Base-by-base conservation (phyloP, 169 alveolate genomes). In the Ichthyophthirius multifiliis region DNA sequence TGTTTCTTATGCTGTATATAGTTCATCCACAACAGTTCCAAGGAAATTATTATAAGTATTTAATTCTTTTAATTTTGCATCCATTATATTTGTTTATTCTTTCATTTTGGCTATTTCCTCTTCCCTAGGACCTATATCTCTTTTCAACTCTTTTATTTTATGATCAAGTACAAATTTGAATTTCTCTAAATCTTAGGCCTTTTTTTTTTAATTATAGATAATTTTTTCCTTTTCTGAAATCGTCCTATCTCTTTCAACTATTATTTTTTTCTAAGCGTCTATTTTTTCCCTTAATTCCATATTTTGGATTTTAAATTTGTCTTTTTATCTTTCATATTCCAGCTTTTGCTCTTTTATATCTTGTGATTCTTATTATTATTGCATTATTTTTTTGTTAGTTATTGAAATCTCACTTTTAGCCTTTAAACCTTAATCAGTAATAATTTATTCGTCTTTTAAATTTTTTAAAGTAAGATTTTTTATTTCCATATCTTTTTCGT, bases 51-150 rank as follows among this genome's bases (percentile, higher is more conserved):
- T 94, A 74, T 92, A 93, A 62, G 93, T 83, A 79, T 95, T 94
- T 75, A 93, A 93, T 37, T 93, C 97, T 76, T 94, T 94, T 41
- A 96, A 88, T 83, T 96, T 96, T 71, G 86, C 73, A 41, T 94
- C 96, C 97, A 95, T 92, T 47, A 87, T 94, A 75, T 86, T 89
- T 9, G 96, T 96, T 77, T 94, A 89, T 64, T 89, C 89, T 81
- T 94, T 94, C 93, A 94, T 90, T 48, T 81, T 93, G 15, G 84
- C 76, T 23, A 96, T 96, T 80, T 93, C 97, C 48, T 92, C 94
- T 77, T 96, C 97, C 89, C 96, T 95, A 3, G 99, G 99, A n/a
- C 95, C 98, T 16, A 95, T 96, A 76, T 94, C 97, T 84, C 97
- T 95, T 89, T 95, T 95, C n/a, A 97, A 87, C 87, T 97, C 98